These are phyloP conservation scores for Cladosporium sp. DNA, from an alignment of 2,329 filamentous ascomycete species.

Conservation along the genomic window DNA sequence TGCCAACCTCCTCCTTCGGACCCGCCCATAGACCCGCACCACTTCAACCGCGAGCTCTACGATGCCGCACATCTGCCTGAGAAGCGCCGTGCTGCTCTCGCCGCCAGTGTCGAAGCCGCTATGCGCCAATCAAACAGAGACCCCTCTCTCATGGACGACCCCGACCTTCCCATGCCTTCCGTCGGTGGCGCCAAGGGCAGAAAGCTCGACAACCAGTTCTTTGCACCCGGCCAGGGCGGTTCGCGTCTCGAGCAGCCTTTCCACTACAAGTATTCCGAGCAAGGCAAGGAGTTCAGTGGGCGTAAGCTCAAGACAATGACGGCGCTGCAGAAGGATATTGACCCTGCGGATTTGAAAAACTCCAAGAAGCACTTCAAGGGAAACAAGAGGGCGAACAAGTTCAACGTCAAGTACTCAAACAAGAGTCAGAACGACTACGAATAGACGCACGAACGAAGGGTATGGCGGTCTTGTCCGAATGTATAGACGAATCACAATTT, in stretches of 20 bases:
- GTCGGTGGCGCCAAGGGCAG: constrained; percentile 69
- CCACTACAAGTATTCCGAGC: constrained; percentile 83
- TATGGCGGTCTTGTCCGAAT: neutral
- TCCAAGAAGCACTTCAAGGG: constrained; percentile 95
- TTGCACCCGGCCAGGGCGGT: constrained; percentile 63
- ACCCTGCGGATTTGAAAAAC: constrained; percentile 71
- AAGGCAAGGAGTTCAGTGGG: constrained; percentile 79
- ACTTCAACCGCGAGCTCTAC: constrained; percentile 90
- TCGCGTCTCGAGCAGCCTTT: constrained; percentile 77
- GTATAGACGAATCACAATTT: neutral
- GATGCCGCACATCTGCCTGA: constrained; percentile 77
- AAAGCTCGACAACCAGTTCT: constrained; percentile 85
- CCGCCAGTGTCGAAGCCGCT: constrained; percentile 40
- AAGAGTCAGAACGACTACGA: constrained; percentile 20
- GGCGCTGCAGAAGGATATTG: constrained; percentile 80
- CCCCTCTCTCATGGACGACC: constrained; percentile 50
- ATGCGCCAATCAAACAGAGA: constrained; percentile 36
- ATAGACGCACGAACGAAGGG: constrained; percentile 1
- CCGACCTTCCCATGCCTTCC: constrained; percentile 45
- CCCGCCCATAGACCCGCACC: constrained; percentile 62
- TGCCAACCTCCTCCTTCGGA: constrained; percentile 80
- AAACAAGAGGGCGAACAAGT: constrained; percentile 54
- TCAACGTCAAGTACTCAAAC: constrained; percentile 17
- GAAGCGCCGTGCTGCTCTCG: constrained; percentile 70
- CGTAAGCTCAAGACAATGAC: constrained; percentile 79